Evolutionary conservation across 345 rosid genomes (phyloP).

Genomic region (Schrenkiella parvula): DNA sequence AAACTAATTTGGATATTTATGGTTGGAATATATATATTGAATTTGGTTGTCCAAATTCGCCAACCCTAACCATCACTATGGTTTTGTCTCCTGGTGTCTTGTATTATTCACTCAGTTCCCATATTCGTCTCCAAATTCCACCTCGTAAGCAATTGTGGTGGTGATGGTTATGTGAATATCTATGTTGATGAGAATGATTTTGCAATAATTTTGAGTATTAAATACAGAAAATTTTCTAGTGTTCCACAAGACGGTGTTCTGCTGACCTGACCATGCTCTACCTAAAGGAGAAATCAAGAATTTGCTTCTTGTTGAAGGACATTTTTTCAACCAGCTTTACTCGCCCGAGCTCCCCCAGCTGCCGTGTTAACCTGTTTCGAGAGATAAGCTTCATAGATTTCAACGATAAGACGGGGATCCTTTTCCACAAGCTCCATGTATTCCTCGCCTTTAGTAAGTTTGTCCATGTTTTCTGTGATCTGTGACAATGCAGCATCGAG

Average conservation of each 20-base stretch:
- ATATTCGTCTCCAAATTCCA: no score
- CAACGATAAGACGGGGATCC: slow-evolving; percentile 71
- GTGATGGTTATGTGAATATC: no score
- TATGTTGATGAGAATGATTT: no score
- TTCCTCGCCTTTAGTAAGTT: slow-evolving; percentile 59
- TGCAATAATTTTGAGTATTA: neutral
- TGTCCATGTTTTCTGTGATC: slow-evolving; percentile 79
- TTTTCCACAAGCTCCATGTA: slow-evolving; percentile 71
- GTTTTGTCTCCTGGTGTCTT: no score
- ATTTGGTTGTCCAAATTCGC: no score
- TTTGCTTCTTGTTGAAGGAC: neutral
- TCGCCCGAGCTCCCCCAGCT: slow-evolving; percentile 27
- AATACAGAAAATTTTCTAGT: neutral
- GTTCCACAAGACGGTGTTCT: neutral
- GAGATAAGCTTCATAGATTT: slow-evolving; percentile 73
- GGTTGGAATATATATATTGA: no score
- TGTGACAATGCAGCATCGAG: slow-evolving; percentile 58
- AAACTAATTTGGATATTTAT: no score
- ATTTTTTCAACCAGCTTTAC: slow-evolving; percentile 9
- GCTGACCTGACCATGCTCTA: neutral
- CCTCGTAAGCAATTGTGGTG: no score
- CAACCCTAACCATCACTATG: no score
- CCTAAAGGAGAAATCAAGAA: neutral
- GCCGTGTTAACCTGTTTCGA: slow-evolving; percentile 70
- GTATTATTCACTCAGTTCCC: no score